Conservation (phyloP, 2,329 filamentous ascomycete genomes). For the Hypomyces rosellus region DNA sequence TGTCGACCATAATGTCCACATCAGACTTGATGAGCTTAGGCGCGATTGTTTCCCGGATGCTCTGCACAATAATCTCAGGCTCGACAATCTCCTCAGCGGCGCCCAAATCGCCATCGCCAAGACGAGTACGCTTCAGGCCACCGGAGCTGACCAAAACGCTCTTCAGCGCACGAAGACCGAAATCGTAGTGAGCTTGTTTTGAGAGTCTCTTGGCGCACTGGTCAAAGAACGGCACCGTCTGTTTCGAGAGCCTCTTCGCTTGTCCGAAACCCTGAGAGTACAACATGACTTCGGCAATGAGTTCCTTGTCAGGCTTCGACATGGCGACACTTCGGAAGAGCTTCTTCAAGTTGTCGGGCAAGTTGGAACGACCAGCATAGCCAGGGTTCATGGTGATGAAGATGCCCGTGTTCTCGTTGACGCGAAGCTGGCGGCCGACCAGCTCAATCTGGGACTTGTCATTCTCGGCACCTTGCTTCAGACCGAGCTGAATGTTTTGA, state of each 20-base stretch:
- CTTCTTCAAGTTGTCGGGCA: slow-evolving; percentile 99
- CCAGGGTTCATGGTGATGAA: slow-evolving; percentile 99
- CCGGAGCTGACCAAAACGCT: slow-evolving; percentile 98
- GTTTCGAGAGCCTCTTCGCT: slow-evolving; percentile 86
- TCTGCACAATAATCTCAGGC: slow-evolving; percentile 97
- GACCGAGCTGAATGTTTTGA: slow-evolving; percentile 95
- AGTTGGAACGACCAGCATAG: slow-evolving; percentile 94
- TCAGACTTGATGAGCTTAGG: slow-evolving; percentile 93
- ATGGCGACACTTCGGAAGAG: slow-evolving; percentile 98
- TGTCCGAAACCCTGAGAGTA: slow-evolving; percentile 99
- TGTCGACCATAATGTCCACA: slow-evolving; percentile 77
- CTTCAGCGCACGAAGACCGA: slow-evolving; percentile 94
- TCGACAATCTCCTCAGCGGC: slow-evolving; percentile 68
- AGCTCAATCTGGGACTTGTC: slow-evolving; percentile 87
- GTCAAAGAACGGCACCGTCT: slow-evolving; percentile 98
- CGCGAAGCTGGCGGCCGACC: slow-evolving; percentile 80
- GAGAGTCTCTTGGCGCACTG: slow-evolving; percentile 74
- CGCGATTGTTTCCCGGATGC: slow-evolving; percentile 94
- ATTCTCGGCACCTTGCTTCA: slow-evolving; percentile 78
- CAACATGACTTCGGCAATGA: slow-evolving; percentile 99
- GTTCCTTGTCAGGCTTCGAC: slow-evolving; percentile 99
- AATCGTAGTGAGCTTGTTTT: slow-evolving; percentile 98
- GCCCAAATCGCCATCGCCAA: slow-evolving; percentile 52
- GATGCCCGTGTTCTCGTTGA: slow-evolving; percentile 91
- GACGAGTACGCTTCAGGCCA: slow-evolving; percentile 80